Evolutionary conservation across 805 yeast species (phyloP).

Genomic region (Starmerella bacillaris): DNA sequence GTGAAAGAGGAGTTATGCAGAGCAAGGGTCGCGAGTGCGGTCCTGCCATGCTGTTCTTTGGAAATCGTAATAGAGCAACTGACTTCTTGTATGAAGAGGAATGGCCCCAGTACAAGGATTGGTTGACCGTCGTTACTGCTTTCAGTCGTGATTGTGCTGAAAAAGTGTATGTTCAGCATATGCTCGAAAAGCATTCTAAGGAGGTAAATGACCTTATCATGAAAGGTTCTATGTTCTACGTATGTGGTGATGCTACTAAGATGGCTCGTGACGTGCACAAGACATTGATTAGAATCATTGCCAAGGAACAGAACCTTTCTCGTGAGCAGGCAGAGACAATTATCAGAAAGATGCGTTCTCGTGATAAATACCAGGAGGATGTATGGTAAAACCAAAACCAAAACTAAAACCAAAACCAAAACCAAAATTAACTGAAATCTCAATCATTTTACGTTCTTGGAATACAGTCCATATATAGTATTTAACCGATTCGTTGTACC

Average conservation of each 20-base stretch:
- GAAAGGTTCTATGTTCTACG: constrained; percentile 73
- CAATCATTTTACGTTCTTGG: no score
- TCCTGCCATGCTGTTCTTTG: constrained; percentile 60
- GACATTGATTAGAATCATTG: constrained; percentile 44
- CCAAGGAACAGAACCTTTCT: constrained; percentile 43
- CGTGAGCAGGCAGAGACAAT: constrained; percentile 56
- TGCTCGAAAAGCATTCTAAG: constrained; percentile 33
- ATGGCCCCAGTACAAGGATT: constrained; percentile 49
- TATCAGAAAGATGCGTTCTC: constrained; percentile 59
- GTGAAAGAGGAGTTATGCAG: constrained; percentile 56
- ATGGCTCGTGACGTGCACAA: constrained; percentile 90
- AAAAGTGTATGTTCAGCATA: constrained; percentile 72
- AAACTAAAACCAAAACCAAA: no score
- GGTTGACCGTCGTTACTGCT: constrained; percentile 50
- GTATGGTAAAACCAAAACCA: constrained; percentile 50
- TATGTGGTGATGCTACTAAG: constrained; percentile 89
- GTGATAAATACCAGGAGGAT: constrained; percentile 89
- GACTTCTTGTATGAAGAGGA: constrained; percentile 79
- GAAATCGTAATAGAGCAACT: constrained; percentile 61
- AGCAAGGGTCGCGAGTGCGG: constrained; percentile 43
- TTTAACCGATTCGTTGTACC: no score
- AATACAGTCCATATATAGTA: background rate
- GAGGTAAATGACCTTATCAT: constrained; percentile 35
- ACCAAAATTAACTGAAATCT: no score
- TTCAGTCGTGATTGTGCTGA: constrained; percentile 57